A percentile compares a stretch with the other conserved stretches of the same genome.
Evolutionary conservation across 1,139 yeast genomes (phyloP).

Genomic region (Magnusiomyces suaveolens): DNA sequence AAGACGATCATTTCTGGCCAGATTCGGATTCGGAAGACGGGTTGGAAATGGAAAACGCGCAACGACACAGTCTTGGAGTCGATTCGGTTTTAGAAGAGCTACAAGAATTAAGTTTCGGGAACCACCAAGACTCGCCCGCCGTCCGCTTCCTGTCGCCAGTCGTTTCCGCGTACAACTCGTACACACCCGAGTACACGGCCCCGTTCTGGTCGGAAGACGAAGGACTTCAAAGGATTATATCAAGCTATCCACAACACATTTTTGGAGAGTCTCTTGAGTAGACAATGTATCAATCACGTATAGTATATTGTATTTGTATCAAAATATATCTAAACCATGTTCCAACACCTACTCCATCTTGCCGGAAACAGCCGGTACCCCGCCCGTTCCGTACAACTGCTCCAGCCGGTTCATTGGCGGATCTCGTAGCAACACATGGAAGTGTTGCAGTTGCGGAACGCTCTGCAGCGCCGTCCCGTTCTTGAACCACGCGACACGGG

Average conservation of each 20-base stretch:
- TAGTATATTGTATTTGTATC: background rate
- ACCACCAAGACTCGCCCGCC: background rate
- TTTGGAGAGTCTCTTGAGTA: no score
- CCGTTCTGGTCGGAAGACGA: background rate
- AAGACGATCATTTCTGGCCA: background rate
- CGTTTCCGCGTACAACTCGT: background rate
- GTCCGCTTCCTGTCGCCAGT: background rate
- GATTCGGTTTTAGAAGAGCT: background rate
- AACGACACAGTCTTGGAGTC: background rate
- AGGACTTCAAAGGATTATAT: background rate
- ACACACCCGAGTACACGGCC: background rate
- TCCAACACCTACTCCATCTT: background rate
- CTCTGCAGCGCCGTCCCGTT: constrained; percentile 35
- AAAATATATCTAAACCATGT: background rate
- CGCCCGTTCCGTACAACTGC: constrained; percentile 13
- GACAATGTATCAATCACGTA: no score
- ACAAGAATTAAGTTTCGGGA: background rate
- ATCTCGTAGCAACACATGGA: constrained; percentile 31
- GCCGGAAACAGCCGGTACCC: constrained; percentile 8
- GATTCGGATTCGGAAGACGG: background rate
- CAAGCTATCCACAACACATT: background rate
- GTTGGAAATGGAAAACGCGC: background rate
- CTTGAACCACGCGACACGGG: constrained; percentile 33
- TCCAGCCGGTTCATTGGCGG: constrained; percentile 21
- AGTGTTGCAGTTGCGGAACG: constrained; percentile 34